Base-by-base conservation (phyloP, 208 protist species). In the Trypanosoma congolense region DNA sequence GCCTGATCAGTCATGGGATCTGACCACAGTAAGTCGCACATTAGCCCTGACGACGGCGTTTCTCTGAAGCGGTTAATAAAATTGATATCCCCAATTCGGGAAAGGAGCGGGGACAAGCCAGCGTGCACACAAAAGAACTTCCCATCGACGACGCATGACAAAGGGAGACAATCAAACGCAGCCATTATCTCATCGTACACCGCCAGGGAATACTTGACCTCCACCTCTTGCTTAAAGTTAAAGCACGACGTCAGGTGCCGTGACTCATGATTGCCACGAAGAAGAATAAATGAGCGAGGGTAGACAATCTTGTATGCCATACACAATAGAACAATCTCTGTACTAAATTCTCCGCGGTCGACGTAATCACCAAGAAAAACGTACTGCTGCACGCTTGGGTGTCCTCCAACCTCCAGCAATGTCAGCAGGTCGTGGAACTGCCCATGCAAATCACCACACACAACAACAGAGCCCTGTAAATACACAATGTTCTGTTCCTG, bases 231-330 rank as follows among this genome's bases (percentile, higher is more conserved):
- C 71, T 97, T 97, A 63, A 98, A 98, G 51, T 97, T 98, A 63
- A 98, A 98, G 68, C 98, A 98, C 18, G 95, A 92, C 10, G 95
- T 97, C 5, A 99, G 70, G 57, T 98, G 96, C n/a, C 96, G 75
- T 54, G 93, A 98, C 70, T 99, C 97, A 67, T 99, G 97, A 73
- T 99, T 99, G 35, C 97, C 97, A 56, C 97, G 87, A 3, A 99
- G 63, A 64, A 98, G 82, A 21, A 92, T 81, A 56, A 98, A 87
- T 0, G 74, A 84, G 10, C 82, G 65, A 5, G 95, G 94, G 61
- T 96, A 97, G 36, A 66, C 61, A 41, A 98, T 85, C 64, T 99
- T 99, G 54, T 95, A 89, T 44, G 87, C 76, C 62, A 96, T 95
- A n/a, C 98, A 74, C 28, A 97, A 93, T 9, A 98, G 54, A 24